Evolutionary conservation across 1,284 basidiomycete genomes (phyloP).

Genomic region (Sutorius eximius): DNA sequence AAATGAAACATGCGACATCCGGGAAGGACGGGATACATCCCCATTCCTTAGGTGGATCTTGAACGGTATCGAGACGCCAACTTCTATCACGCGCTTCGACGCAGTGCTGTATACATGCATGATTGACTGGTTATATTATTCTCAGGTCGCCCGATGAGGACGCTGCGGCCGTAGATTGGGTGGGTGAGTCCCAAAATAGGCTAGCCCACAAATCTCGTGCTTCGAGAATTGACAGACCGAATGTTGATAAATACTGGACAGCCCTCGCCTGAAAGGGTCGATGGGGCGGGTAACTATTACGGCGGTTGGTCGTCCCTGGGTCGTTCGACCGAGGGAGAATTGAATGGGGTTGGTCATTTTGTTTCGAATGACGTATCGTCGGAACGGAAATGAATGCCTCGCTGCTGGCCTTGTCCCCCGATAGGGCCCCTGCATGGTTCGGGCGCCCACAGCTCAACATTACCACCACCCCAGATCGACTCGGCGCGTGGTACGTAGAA

Average conservation of each 20-base stretch:
- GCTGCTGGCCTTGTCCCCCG: background rate
- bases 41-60: background rate
- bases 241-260: background rate
- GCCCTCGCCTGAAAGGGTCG: background rate
- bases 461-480: conserved; percentile 1
- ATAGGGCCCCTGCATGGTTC: background rate
- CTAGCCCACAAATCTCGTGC: background rate
- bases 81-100: background rate
- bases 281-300: background rate
- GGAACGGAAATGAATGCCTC: conserved; percentile 19
- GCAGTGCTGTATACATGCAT: background rate
- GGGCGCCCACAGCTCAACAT: background rate
- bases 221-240: background rate
- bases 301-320: background rate
- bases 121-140: background rate
- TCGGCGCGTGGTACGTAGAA: background rate
- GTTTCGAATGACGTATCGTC: conserved; percentile 3
- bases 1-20: background rate
- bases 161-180: conserved; percentile 6
- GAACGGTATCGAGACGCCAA: background rate
- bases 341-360: conserved; percentile 1
- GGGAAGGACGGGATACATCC: background rate
- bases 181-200: background rate
- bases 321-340: background rate
- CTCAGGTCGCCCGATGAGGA: background rate